These are phyloP conservation scores for Lachnellula subtilissima DNA, from an alignment of 2,329 filamentous ascomycete genomes.

Conservation along the genomic window DNA sequence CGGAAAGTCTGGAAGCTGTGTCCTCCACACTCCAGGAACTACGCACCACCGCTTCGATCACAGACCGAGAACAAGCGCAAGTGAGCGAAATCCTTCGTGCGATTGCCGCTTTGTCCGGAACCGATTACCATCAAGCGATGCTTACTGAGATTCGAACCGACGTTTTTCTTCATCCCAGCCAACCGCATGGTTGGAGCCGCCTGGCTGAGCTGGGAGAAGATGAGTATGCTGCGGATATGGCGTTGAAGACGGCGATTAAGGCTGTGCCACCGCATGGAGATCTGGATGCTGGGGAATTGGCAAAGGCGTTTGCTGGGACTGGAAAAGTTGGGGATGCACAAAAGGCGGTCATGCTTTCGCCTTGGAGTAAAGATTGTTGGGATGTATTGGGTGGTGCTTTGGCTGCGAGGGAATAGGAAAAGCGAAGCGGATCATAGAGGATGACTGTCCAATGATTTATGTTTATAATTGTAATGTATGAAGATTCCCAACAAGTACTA, in stretches of 20 bases:
- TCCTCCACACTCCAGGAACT: constrained; percentile 69
- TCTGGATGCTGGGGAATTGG: constrained; percentile 64
- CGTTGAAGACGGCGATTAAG: constrained; percentile 70
- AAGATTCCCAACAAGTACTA: too few species aligned
- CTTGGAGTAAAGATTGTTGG: constrained; percentile 53
- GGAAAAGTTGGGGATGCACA: constrained; percentile 70
- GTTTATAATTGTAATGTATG: too few species aligned
- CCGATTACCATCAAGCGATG: constrained; percentile 45
- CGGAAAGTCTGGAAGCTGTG: constrained; percentile 75
- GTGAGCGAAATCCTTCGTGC: constrained; percentile 73
- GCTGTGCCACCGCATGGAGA: constrained; percentile 68
- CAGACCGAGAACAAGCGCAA: constrained; percentile 57
- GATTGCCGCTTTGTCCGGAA: constrained; percentile 57
- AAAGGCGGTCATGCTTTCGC: constrained; percentile 71
- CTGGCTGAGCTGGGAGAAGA: constrained; percentile 58
- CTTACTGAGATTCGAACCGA: constrained; percentile 66
- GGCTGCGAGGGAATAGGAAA: neutral
- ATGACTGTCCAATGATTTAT: too few species aligned
- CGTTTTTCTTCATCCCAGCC: constrained; percentile 74
- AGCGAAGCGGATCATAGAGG: too few species aligned
- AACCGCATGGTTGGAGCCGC: constrained; percentile 76
- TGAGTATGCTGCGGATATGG: constrained; percentile 64
- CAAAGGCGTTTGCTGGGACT: constrained; percentile 69
- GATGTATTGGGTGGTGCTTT: constrained; percentile 17
- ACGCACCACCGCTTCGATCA: constrained; percentile 61